Base-by-base conservation (phyloP, 2,329 filamentous ascomycete genomes). In the Pseudocercospora crystallina region DNA sequence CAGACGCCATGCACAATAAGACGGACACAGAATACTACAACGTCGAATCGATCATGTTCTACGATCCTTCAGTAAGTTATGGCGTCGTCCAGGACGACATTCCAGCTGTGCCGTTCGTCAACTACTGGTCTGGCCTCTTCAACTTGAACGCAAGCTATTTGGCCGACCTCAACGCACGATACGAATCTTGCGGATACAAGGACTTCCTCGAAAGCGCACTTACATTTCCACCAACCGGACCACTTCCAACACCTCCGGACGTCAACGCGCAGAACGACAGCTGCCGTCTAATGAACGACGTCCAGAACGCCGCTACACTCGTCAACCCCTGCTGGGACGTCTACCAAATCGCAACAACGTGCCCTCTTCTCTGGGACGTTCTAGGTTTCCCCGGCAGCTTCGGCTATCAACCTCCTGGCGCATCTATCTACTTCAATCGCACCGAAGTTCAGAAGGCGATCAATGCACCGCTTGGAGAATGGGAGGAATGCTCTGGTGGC, bases 291-390 rank as follows among this genome's bases (percentile, higher is more conserved):
- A 67, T 61, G 59, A 67, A 77, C 50, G 72, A 78, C 15, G 79
- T 88, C 29, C 73, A 73, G 60, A 58, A 74, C 0, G 84, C 82
- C 29, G 78, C 79, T 7, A 55, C 74, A 4, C 63, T 73, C 1
- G 69, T 81, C 31, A 94, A 94, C 71, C 89, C 89, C 0, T 94
- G 89, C 73, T 95, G 87, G 71, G 83, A 90, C 66, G 73, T 88
- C 9, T 94, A 92, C 70, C 81, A 87, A 43, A 80, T 92, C 11
- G 81, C 81, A 2, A 83, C 82, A 3, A 86, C 83, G 10, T 94
- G 89, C 65, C 89, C 89, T 0, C 58, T 84, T 2, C 73, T 81
- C 2, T 89, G 82, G 78, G 84, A 90, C 51, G 80, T 86, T 0
- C 74, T 91, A 2, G 82, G 82, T 12, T 85, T 86, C 69, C 84